Conservation (phyloP, 1,139 yeast species). For the Suhomyces bolitotheri region DNA sequence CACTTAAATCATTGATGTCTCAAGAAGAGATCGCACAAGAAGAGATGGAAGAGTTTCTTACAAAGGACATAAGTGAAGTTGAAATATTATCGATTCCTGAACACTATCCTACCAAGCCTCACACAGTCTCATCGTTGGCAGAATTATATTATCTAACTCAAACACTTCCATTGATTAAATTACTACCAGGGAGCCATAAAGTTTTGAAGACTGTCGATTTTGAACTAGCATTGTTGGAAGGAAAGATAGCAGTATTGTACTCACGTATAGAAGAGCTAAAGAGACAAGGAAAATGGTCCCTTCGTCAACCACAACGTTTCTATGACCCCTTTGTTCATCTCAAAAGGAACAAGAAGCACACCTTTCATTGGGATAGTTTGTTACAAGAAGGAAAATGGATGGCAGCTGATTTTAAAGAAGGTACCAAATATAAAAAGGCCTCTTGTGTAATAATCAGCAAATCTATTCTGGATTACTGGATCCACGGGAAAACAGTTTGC, state of each 20-base stretch:
- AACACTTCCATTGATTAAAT: constrained; percentile 77
- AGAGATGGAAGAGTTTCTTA: constrained; percentile 26
- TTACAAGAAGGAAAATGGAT: constrained; percentile 86
- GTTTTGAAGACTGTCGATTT: constrained; percentile 80
- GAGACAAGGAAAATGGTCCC: constrained; percentile 85
- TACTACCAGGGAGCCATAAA: constrained; percentile 84
- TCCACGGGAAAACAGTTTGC: constrained; percentile 68
- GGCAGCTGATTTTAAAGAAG: constrained; percentile 76
- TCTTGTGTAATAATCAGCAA: constrained; percentile 70
- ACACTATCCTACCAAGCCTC: constrained; percentile 45
- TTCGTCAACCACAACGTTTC: constrained; percentile 76
- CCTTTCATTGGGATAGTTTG: constrained; percentile 69
- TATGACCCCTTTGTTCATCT: constrained; percentile 61
- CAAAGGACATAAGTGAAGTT: constrained; percentile 31
- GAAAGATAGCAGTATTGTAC: constrained; percentile 87
- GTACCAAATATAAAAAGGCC: constrained; percentile 64
- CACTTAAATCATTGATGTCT: constrained; percentile 22
- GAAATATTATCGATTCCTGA: constrained; percentile 46
- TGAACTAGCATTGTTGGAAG: constrained; percentile 86
- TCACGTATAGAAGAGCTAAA: constrained; percentile 91
- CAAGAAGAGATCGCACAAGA: constrained; percentile 24
- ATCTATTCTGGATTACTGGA: constrained; percentile 78
- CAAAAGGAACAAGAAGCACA: constrained; percentile 32
- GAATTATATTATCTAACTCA: constrained; percentile 87
- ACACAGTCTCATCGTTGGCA: constrained; percentile 64